Conservation (phyloP, 305 asterid species). For the Rubia peregrina region DNA sequence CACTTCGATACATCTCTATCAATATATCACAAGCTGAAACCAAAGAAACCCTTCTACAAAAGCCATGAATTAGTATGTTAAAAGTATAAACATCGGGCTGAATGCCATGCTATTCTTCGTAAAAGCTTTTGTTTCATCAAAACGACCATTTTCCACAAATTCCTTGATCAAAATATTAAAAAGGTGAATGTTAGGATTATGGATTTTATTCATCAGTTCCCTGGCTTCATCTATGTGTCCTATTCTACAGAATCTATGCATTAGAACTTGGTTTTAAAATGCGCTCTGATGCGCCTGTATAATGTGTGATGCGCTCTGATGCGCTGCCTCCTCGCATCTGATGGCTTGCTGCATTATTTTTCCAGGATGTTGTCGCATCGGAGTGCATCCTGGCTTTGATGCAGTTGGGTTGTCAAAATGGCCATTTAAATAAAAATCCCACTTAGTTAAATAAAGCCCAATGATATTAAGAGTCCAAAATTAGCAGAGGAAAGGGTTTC, state of each 20-base stretch:
- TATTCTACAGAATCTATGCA: constrained; percentile 61
- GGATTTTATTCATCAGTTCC: constrained; percentile 49
- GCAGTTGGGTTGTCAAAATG: no score
- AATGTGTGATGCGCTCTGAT: no score
- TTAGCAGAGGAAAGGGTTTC: no score
- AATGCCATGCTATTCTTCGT: constrained; percentile 41
- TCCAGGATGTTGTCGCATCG: no score
- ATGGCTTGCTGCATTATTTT: no score
- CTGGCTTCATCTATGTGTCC: constrained; percentile 62
- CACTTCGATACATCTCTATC: constrained; percentile 38
- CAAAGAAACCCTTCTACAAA: constrained; percentile 54
- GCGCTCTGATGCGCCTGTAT: no score
- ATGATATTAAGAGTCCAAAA: no score
- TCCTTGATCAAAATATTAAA: constrained; percentile 65
- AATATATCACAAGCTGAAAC: constrained; percentile 47
- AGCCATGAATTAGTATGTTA: constrained; percentile 63
- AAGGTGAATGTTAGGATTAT: constrained; percentile 41
- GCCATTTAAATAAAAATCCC: no score
- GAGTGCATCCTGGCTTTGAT: no score
- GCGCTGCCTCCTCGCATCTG: no score
- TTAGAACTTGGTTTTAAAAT: constrained; percentile 30
- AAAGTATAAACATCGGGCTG: constrained; percentile 65
- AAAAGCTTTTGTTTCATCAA: constrained; percentile 66
- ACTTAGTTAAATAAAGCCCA: no score
- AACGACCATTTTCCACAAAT: constrained; percentile 31